phyloP scores from a whole-genome alignment of 345 rosid species.

The Bruguiera sexangula region DNA sequence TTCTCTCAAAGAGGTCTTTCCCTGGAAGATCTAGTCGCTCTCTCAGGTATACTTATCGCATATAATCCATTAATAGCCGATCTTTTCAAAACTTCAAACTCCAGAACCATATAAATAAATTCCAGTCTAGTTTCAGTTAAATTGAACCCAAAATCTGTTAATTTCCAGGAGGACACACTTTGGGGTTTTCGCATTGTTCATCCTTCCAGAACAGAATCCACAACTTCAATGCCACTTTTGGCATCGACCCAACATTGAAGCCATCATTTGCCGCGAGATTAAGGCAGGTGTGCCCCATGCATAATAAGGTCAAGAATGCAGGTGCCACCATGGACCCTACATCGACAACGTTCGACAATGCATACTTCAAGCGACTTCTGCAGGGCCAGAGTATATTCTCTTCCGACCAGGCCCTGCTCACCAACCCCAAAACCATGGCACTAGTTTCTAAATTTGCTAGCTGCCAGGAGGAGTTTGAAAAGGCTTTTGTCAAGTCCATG shows the following conservation, averaged over 20 bases:
- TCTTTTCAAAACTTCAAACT: background rate
- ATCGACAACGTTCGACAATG: constrained; percentile 47
- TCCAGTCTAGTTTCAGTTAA: background rate
- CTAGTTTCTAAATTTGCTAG: constrained; percentile 53
- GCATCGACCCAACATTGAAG: constrained; percentile 62
- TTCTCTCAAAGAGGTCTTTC: constrained; percentile 83
- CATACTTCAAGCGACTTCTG: constrained; percentile 62
- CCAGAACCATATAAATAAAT: background rate
- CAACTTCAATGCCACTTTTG: constrained; percentile 52
- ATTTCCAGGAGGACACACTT: constrained; percentile 70
- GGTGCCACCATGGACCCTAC: constrained; percentile 57
- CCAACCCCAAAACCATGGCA: constrained; percentile 38
- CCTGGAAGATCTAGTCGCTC: constrained; percentile 59
- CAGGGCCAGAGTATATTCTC: constrained; percentile 71
- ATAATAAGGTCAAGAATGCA: constrained; percentile 60
- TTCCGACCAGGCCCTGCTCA: constrained; percentile 77
- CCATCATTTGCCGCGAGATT: constrained; percentile 60
- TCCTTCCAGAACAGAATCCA: constrained; percentile 80
- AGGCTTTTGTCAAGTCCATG: constrained; percentile 74
- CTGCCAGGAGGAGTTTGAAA: constrained; percentile 43
- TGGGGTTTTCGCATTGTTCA: constrained; percentile 87
- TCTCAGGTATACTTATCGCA: constrained; percentile 47
- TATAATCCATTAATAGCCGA: too few species aligned
- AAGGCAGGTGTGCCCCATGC: constrained; percentile 46
- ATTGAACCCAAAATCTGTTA: background rate